phyloP scores from a whole-genome alignment of 192 early-diverging fungal species.

The Entrophospora sp. region DNA sequence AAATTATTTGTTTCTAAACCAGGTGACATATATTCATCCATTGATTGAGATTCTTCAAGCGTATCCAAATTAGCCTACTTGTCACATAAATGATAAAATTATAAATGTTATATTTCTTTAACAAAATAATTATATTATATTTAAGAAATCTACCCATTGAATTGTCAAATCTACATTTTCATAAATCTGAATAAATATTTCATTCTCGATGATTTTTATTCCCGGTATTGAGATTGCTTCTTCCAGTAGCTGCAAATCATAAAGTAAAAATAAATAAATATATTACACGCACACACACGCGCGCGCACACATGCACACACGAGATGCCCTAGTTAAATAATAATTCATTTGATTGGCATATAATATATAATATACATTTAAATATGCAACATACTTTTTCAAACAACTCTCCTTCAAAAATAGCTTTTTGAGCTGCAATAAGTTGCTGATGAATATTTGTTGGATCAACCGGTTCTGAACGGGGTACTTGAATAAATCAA shows the following conservation, averaged over 20 bases:
- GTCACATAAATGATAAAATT: background rate
- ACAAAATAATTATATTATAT: background rate
- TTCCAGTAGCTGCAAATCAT: background rate
- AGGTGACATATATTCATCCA: background rate
- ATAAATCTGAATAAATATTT: conserved; percentile 13
- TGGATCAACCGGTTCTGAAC: background rate
- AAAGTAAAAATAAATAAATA: too few relatives aligned
- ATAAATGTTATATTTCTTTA: background rate
- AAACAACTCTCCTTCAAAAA: conserved; percentile 16
- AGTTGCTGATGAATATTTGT: conserved; percentile 20
- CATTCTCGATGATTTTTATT: conserved; percentile 17
- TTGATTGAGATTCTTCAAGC: background rate
- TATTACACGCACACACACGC: too few relatives aligned
- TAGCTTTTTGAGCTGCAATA: conserved; percentile 13
- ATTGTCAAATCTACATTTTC: conserved; percentile 17
- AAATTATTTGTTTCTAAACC: background rate
- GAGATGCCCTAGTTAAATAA: too few relatives aligned
- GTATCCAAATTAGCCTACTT: conserved; percentile 3
- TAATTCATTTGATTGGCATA: background rate
- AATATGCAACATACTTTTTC: conserved; percentile 5
- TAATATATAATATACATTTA: background rate
- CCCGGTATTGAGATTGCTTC: background rate
- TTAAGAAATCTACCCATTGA: conserved; percentile 3
- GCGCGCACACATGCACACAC: too few relatives aligned
- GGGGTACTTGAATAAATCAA: background rate